Evolutionary conservation across 768 basidiomycete genomes (phyloP).

Genomic region (Saitozyma podzolica): DNA sequence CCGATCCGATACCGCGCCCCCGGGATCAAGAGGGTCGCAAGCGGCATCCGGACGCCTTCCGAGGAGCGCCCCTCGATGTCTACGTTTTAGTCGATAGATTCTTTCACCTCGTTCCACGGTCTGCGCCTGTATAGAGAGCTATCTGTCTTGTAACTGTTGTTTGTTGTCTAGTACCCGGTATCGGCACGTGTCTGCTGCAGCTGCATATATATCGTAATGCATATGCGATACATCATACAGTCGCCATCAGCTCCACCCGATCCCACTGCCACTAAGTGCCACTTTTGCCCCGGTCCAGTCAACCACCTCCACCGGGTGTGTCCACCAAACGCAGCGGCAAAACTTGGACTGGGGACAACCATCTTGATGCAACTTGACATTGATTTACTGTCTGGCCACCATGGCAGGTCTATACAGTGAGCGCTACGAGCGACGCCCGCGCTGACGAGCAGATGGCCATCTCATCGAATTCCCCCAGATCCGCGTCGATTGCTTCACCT

Average conservation of each 20-base stretch:
- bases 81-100: not conserved
- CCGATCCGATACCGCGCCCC: conserved; percentile 31
- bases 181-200: no score
- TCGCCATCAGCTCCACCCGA: not conserved
- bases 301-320: conserved; percentile 10
- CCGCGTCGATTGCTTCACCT: conserved; percentile 80
- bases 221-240: not conserved
- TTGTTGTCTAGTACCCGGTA: not conserved
- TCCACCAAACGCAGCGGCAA: conserved; percentile 2
- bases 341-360: no score
- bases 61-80: conserved; percentile 10
- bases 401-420: conserved; percentile 50
- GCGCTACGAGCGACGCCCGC: not conserved
- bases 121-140: not conserved
- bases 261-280: not conserved
- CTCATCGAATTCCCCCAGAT: conserved; percentile 73
- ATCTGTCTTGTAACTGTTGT: not conserved
- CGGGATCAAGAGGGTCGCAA: conserved; percentile 8
- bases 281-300: conserved; percentile 7
- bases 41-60: conserved; percentile 2
- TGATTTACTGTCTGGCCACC: not conserved
- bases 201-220: not conserved
- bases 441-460: conserved; percentile 60
- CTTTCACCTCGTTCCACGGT: not conserved
- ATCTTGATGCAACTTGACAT: no score